Evolutionary conservation across 1,139 yeast genomes (phyloP), one percentile per base, ranked within the genome.

Genomic region (Saccharomyces hybrid): DNA sequence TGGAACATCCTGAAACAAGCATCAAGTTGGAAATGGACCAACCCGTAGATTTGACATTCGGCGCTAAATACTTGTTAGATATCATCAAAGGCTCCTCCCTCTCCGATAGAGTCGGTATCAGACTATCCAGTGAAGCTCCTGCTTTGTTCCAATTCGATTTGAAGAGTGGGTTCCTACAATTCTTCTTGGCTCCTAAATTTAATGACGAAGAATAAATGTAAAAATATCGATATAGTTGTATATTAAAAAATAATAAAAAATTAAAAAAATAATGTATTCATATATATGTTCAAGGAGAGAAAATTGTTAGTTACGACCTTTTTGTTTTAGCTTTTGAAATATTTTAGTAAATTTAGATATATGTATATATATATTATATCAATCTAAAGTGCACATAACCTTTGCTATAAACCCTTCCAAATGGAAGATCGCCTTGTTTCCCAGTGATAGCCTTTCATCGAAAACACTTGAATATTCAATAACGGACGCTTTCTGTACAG

Each of bases 121-220:
- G 88, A 73, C 80, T 93, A 70, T 88, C 96, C 44, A 93, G 88
- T 67, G 90, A 88, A 71, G 84, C 95, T 23, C 99, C 99, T 32
- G 96, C 97, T 48, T 78, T 90, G 70, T 89, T 93, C 68, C 98
- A 91, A 75, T 93, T 86, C 76, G 87, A 86, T 73, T 79, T 93
- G 71, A 88, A 91, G 61, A 88, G 95, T 70, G 99, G 99, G 52
- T 88, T 88, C 74, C 78, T 93, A 72, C 86, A 97, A 73, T 93
- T 88, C 81, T 93, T 88, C 81, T 81, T 93, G 74, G 99, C 99
- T 64, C 99, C 99, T 57, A 93, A 93, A 79, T 89, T 90, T 70
- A 96, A 87, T 62, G 97, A 88, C 64, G 96, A 88, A 58, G 95
- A 88, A 61, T 83, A 76, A 63, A 44, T 52, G 41, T 14, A 20